Base-by-base conservation (phyloP, 106 monocot genomes). In the Platanthera zijinensis region DNA sequence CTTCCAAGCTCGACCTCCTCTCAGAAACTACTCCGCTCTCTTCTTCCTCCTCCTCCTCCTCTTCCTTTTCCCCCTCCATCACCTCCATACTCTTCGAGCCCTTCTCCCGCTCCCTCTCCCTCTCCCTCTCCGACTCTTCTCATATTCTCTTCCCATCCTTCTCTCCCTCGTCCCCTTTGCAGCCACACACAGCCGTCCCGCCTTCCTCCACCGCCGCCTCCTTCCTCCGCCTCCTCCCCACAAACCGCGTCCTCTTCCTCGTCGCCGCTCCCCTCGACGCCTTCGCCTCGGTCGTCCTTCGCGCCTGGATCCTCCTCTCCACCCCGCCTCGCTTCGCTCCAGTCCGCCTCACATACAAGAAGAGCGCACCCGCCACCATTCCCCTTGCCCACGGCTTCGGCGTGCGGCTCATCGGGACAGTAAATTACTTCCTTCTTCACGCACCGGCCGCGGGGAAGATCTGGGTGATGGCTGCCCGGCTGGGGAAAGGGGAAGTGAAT, bases 1-100 rank as follows among this genome's bases (percentile, higher is more conserved):
- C 79, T 49, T 79, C 79, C 50, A 74, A 59, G 72, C 79, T 79
- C 79, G 61, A 72, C 63, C 73, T 79, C 73, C 72, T 72, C 54
- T 17, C 71, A 17, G 30, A 66, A 32, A 66, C 25, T 25, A 25
- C 25, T 25, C 25, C 25, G 25, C 25, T 25, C 25, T 25, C 25
- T 25, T 25, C 25, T 0, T 25, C 25, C 25, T 25, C 66, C 51
- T 67, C 25, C 25, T 25, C 25, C 25, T 25, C 66, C 51, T 67
- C 80, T 22, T 64, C 80, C 18, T 62, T 49, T n/a, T 7, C 57
- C 8, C 57, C 30, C 1, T 66, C 80, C 66, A 28, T 67, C 67
- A 74, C 80, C 56, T 74, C 74, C 74, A 50, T 74, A 50, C 57
- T 80, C 52, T 74, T 64, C 19, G 74, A 63, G 28, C 28, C 12